phyloP scores from a whole-genome alignment of 148 eudicot genomes.

The Spergularia marina region DNA sequence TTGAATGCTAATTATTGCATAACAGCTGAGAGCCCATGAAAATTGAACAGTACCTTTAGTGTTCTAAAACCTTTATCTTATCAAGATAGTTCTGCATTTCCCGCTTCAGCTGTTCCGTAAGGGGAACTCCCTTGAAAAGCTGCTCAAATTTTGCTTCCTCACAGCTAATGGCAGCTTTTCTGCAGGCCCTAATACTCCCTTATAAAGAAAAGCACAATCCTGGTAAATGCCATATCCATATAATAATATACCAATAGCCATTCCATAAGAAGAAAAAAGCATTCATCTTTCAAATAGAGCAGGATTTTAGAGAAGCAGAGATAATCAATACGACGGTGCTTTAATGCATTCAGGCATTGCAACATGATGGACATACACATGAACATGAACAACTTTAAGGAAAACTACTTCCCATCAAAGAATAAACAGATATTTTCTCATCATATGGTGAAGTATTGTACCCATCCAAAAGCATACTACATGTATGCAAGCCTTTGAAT shows the following conservation, averaged over 20 bases:
- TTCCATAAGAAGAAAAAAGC: background rate
- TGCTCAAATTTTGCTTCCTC: slow-evolving; percentile 83
- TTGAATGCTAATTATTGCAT: background rate
- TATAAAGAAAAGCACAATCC: background rate
- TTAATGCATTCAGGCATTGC: background rate
- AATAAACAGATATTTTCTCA: background rate
- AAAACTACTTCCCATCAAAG: background rate
- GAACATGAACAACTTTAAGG: background rate
- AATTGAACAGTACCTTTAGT: slow-evolving; percentile 15
- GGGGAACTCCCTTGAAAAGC: slow-evolving; percentile 47
- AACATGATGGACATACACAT: background rate
- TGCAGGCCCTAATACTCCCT: slow-evolving; percentile 87
- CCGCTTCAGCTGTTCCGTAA: slow-evolving; percentile 44
- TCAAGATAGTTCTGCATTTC: slow-evolving; percentile 69
- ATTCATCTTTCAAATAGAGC: background rate
- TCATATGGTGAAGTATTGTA: too few species aligned
- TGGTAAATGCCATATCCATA: background rate
- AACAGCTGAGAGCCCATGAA: background rate
- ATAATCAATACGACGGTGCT: background rate
- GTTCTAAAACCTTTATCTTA: slow-evolving; percentile 64
- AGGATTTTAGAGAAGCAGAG: background rate
- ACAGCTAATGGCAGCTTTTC: slow-evolving; percentile 71
- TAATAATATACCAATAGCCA: background rate
- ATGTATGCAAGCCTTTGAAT: background rate
- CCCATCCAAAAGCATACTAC: background rate